phyloP scores from a whole-genome alignment of 805 yeast genomes.

The Cyberlindnera mycetangii region DNA sequence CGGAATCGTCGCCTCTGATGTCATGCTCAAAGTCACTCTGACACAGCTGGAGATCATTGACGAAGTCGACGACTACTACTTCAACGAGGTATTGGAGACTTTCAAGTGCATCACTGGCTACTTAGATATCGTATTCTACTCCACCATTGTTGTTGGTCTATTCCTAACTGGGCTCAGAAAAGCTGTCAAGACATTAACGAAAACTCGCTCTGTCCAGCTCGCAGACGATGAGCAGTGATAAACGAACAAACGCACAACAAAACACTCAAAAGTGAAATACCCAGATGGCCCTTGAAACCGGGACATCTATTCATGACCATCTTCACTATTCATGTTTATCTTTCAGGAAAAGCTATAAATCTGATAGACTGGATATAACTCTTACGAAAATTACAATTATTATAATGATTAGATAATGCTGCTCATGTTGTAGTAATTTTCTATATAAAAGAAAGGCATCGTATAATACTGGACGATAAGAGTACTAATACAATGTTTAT shows the following conservation, averaged over 20 bases:
- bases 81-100: constrained; percentile 1
- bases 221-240: constrained; percentile 4
- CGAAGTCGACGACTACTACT: constrained; percentile 3
- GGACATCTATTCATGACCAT: background rate
- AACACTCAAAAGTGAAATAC: background rate
- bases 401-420: background rate
- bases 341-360: background rate
- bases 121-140: constrained; percentile 15
- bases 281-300: background rate
- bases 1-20: constrained; percentile 13
- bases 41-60: constrained; percentile 13
- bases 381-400: background rate
- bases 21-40: constrained; percentile 12
- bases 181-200: constrained; percentile 1
- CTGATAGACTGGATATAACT: background rate
- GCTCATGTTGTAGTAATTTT: too few relatives aligned
- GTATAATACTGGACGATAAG: too few relatives aligned
- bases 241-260: background rate
- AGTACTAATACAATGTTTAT: too few relatives aligned
- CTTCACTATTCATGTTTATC: background rate
- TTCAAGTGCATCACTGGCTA: constrained; percentile 6
- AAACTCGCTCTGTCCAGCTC: background rate
- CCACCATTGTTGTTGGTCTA: constrained; percentile 15
- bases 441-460: too few relatives aligned
- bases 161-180: constrained; percentile 11